A percentile compares a stretch with the other conserved stretches of the same genome.
Evolutionary conservation across 768 basidiomycete genomes (phyloP).

Genomic region (Lactarius trivialis): DNA sequence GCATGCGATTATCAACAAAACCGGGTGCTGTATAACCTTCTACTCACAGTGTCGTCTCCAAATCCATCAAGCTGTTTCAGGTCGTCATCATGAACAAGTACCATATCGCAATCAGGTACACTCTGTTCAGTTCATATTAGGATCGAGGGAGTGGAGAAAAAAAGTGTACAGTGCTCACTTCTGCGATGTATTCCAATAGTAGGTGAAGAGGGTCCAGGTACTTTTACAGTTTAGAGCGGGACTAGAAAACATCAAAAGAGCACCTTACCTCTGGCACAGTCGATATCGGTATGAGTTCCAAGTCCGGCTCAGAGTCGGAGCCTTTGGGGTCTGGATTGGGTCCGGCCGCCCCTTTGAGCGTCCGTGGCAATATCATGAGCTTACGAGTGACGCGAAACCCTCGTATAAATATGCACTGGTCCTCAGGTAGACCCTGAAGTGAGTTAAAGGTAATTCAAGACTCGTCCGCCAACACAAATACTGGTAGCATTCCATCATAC

Average conservation of each 20-base stretch:
- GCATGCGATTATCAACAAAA: neutral
- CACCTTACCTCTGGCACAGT: neutral
- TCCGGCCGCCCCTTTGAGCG: neutral
- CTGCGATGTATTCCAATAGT: neutral
- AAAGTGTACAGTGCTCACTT: neutral
- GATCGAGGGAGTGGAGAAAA: neutral
- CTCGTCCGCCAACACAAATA: neutral
- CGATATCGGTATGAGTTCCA: neutral
- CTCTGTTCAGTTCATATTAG: neutral
- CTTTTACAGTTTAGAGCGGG: neutral
- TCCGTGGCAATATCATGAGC: neutral
- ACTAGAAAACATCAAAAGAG: neutral
- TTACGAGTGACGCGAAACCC: neutral
- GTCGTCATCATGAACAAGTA: neutral
- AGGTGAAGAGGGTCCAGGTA: neutral
- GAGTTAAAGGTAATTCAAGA: neutral
- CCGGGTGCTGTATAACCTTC: neutral
- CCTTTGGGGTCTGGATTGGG: neutral
- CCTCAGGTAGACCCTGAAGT: neutral
- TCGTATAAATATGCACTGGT: neutral
- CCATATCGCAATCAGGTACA: neutral
- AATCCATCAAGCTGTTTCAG: neutral
- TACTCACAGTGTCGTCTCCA: neutral
- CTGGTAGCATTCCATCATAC: neutral
- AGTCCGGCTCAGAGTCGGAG: neutral